Conservation (phyloP, 495 filamentous ascomycete genomes). For the Hypoxylon fragiforme region DNA sequence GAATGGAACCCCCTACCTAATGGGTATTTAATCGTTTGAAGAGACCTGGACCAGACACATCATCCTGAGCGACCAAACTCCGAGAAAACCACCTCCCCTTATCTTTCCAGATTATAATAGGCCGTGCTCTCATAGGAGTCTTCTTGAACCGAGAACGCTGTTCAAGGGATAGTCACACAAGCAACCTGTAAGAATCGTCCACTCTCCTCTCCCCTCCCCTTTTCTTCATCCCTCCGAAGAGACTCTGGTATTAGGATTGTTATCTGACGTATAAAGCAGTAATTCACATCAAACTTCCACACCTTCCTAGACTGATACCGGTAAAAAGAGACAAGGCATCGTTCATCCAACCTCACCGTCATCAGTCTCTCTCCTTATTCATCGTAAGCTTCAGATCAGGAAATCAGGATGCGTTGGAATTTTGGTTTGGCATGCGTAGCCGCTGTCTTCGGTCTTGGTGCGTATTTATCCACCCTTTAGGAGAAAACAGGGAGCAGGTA, state of each 20-base stretch:
- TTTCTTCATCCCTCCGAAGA: no score
- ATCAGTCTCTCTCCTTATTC: neutral
- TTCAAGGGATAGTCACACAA: constrained; percentile 7
- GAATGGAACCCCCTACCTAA: constrained; percentile 9
- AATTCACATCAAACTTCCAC: no score
- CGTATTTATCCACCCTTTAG: constrained; percentile 9
- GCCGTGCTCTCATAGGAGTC: constrained; percentile 1
- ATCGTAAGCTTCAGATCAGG: constrained; percentile 1
- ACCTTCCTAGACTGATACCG: no score
- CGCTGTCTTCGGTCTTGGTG: constrained; percentile 31
- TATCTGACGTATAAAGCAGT: no score
- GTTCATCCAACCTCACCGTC: no score
- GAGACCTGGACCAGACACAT: constrained; percentile 4
- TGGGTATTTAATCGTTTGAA: constrained; percentile 32
- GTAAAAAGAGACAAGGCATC: no score
- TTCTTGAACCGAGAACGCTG: neutral
- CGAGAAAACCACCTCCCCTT: no score
- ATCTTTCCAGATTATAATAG: constrained; percentile 13
- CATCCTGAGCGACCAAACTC: constrained; percentile 18
- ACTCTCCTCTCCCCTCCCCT: no score
- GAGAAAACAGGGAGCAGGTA: neutral
- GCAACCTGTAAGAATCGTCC: constrained; percentile 19
- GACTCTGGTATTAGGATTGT: no score
- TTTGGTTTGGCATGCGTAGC: constrained; percentile 27
- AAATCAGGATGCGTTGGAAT: constrained; percentile 34